Evolutionary conservation across 202 grass and related monocot species (phyloP), one percentile per base, ranked within the genome.

Genomic region (Bolboschoenoplectus hybrid): DNA sequence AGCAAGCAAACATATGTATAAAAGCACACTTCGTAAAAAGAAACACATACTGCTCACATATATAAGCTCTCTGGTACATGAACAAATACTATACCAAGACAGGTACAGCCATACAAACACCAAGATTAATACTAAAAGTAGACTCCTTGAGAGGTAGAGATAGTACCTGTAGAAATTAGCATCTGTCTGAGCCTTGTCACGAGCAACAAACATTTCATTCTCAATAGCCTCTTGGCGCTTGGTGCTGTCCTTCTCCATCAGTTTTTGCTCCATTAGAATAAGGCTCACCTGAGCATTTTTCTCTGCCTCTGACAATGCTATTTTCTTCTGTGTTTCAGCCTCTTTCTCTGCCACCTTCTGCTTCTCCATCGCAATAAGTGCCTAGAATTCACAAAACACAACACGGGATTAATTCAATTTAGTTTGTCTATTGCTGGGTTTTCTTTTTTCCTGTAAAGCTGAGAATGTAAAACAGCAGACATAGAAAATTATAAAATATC

Each of bases 261-360:
- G 75, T 74, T 93, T 99, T 86, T 99, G 97, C 73, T 97, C 86
- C 97, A 99, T 97, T 68, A 97, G 88, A 91, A 99, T 99, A 77
- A 67, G 92, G 78, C 97, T 99, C 86, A 99, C 97, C 82, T 94
- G 91, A 82, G 97, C 86, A 84, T 94, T 97, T 88, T 99, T 99
- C 82, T 99, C 92, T 88, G 97, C 97, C 89, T 94, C 92, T 80
- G 97, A 93, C 65, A 99, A 82, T 16, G 97, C 97, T 79, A 99
- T 97, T 84, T 97, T 99, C 87, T 94, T 97, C 72, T 99, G 94
- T 49, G 97, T 99, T 86, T 99, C 97, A 2, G 94, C 97, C 66
- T 99, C 97, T 88, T 97, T 99, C 81, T 99, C 97, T 70, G 89
- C 92, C 45, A 99, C 97, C 81, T 97, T 99, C 88, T 99, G 97